phyloP scores from a whole-genome alignment of 1,139 yeast genomes.

The Saccharomyces hybrid region DNA sequence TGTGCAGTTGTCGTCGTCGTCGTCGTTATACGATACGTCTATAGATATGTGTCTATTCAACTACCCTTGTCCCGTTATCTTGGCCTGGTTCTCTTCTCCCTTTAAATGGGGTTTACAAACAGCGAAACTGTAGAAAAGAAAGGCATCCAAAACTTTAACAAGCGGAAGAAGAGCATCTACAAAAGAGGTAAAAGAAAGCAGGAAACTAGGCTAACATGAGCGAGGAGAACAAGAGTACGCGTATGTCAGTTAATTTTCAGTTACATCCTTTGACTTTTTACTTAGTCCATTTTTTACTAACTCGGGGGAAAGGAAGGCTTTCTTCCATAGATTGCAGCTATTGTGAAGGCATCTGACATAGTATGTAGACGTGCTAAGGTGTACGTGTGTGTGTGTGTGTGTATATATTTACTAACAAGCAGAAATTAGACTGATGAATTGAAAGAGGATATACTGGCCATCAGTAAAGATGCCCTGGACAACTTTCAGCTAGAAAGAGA shows the following conservation, averaged over 20 bases:
- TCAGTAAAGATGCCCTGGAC: constrained; percentile 48
- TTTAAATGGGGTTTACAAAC: background rate
- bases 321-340: constrained; percentile 14
- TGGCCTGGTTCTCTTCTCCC: background rate
- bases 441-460: constrained; percentile 51
- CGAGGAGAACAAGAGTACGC: background rate
- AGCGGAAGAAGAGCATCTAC: background rate
- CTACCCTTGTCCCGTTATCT: background rate
- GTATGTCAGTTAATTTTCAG: background rate
- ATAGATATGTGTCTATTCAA: background rate
- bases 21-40: background rate
- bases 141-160: background rate
- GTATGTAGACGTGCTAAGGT: constrained; percentile 16
- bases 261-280: background rate
- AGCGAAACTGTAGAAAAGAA: background rate
- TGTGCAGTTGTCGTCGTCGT: background rate
- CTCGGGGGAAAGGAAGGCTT: background rate
- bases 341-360: constrained; percentile 31
- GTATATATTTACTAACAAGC: constrained; percentile 4
- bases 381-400: background rate
- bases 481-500: constrained; percentile 55
- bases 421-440: constrained; percentile 46
- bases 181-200: background rate
- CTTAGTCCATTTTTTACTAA: background rate
- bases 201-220: background rate